Percentiles rank a stretch among this genome's conserved stretches.
These are phyloP conservation scores for Stachybotrys echinatus DNA, from an alignment of 2,329 filamentous ascomycete species.

Conservation along the genomic window DNA sequence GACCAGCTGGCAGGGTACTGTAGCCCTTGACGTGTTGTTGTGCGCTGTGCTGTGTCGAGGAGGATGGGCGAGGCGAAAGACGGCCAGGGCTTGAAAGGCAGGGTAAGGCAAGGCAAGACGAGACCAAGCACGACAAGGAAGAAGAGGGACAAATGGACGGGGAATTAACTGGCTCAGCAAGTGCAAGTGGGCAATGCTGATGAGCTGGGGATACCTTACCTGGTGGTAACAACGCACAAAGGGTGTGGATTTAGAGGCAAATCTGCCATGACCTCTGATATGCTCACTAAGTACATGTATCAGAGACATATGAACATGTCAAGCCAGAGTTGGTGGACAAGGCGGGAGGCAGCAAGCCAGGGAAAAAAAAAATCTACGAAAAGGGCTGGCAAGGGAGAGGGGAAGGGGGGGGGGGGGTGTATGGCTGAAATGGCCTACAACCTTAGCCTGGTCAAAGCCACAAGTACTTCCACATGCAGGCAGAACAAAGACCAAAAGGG, in stretches of 20 bases:
- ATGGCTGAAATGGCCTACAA: background rate
- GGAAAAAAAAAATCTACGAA: background rate
- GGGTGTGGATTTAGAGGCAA: background rate
- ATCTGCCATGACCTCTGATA: background rate
- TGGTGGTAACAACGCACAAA: too few relatives aligned
- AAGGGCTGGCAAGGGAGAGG: too few relatives aligned
- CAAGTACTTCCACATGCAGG: background rate
- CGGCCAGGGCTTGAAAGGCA: conserved; percentile 15
- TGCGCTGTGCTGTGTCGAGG: conserved; percentile 5
- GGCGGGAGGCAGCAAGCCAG: background rate
- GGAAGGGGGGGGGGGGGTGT: background rate
- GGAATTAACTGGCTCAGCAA: background rate
- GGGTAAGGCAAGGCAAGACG: conserved; percentile 8
- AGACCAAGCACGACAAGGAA: conserved; percentile 4
- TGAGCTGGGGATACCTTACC: background rate
- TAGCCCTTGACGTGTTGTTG: too few relatives aligned
- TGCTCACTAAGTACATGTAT: background rate
- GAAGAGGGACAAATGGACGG: background rate
- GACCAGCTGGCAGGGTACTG: too few relatives aligned
- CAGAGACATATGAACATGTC: background rate
- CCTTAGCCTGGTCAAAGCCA: background rate
- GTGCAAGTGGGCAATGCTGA: background rate
- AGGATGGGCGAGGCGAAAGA: conserved; percentile 13
- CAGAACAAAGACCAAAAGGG: background rate
- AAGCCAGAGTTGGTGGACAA: background rate